Evolutionary conservation across 768 basidiomycete species (phyloP).

Genomic region (Zangia roseola): DNA sequence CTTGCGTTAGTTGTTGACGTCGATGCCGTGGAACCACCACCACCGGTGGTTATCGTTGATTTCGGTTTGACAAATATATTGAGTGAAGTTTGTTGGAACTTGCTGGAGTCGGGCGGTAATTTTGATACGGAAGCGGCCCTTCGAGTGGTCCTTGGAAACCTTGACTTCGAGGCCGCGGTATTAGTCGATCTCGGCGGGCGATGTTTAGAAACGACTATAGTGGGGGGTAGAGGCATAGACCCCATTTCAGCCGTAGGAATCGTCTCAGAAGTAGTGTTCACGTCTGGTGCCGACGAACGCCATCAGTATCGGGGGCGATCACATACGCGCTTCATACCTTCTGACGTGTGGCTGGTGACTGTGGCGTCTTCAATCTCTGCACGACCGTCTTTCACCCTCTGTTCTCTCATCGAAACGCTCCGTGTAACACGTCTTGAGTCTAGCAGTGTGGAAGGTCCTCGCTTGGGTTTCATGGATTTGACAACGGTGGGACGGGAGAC

Average conservation of each 20-base stretch:
- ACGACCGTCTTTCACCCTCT: conserved; percentile 3
- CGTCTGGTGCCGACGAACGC: background rate
- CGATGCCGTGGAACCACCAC: background rate
- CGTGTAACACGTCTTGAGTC: conserved; percentile 26
- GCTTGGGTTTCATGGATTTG: conserved; percentile 17
- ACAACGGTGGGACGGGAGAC: conserved; percentile 1
- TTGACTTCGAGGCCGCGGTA: conserved; percentile 1
- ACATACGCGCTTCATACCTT: conserved; percentile 1
- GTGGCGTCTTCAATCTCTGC: background rate
- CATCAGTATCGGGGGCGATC: conserved; percentile 1
- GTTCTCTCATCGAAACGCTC: conserved; percentile 28
- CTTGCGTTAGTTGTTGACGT: conserved; percentile 8
- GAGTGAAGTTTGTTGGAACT: conserved; percentile 28
- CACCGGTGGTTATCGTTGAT: background rate
- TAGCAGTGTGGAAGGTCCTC: conserved; percentile 8
- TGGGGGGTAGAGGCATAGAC: conserved; percentile 3
- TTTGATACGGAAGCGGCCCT: conserved; percentile 15
- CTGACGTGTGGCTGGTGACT: background rate
- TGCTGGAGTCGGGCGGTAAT: conserved; percentile 9
- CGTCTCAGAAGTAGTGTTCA: background rate
- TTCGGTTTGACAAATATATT: conserved; percentile 20
- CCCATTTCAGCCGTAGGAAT: background rate
- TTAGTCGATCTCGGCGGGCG: conserved; percentile 3
- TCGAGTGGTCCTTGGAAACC: background rate
- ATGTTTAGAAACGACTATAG: conserved; percentile 1